Percentiles rank a stretch among this genome's conserved stretches.
Conservation (phyloP, 2,329 filamentous ascomycete species). For the Botrytis sinoallii region DNA sequence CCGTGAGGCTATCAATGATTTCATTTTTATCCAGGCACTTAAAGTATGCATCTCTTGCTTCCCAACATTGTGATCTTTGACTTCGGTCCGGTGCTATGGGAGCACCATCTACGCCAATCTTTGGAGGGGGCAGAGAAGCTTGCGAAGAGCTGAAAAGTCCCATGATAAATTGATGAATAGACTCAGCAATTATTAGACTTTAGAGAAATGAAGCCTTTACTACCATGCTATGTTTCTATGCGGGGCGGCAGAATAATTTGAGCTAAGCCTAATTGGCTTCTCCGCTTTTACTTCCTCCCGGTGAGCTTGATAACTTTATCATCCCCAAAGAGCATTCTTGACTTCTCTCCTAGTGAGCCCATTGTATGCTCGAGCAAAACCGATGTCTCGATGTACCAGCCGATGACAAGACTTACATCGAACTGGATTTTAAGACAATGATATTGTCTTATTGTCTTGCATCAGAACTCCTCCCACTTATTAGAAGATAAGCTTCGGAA, state of each 20-base stretch:
- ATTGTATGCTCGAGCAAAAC: not conserved
- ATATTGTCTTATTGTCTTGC: not conserved
- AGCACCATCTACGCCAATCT: constrained; percentile 53
- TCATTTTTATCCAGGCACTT: constrained; percentile 76
- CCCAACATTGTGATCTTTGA: constrained; percentile 83
- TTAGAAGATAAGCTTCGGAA: not conserved
- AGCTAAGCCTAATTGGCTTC: not conserved
- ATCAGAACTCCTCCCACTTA: not conserved
- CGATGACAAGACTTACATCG: not conserved
- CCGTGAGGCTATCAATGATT: constrained; percentile 72
- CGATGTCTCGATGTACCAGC: not conserved
- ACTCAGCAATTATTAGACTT: not conserved
- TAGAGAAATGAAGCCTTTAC: not conserved
- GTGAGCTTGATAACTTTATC: constrained; percentile 1
- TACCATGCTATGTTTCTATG: not conserved
- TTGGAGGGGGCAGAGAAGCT: constrained; percentile 42
- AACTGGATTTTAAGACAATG: not conserved
- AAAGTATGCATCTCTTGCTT: constrained; percentile 84
- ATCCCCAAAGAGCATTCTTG: not conserved
- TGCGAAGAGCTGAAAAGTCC: constrained; percentile 45
- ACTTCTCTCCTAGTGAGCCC: not conserved
- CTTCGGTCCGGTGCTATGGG: constrained; percentile 77
- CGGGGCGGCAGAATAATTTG: constrained; percentile 8
- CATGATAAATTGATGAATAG: constrained; percentile 41
- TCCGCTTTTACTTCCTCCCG: not conserved